Percentiles rank a stretch among this genome's conserved stretches.
Conservation (phyloP, 306 rosid species). For the Boehmeria nivea region DNA sequence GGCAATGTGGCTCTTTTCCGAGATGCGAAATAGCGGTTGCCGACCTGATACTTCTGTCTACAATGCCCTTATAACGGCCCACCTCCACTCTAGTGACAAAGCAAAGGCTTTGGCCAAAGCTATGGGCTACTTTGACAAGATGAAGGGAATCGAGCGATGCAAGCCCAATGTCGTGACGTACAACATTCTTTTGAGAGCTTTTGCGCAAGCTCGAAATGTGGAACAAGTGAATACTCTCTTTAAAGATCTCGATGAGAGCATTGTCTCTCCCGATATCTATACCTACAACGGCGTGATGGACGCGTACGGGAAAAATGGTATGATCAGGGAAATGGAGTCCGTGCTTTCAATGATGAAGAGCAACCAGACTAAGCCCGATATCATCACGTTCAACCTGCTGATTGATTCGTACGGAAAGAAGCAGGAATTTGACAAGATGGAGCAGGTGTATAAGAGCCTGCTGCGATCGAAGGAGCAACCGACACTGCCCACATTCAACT, state of each 20-base stretch:
- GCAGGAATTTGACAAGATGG: constrained; percentile 90
- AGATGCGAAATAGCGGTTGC: constrained; percentile 89
- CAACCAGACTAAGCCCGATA: constrained; percentile 67
- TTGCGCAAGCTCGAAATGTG: constrained; percentile 65
- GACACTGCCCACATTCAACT: constrained; percentile 79
- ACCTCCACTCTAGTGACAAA: constrained; percentile 72
- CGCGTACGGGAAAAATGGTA: constrained; percentile 82
- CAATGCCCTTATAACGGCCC: constrained; percentile 83
- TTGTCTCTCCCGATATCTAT: constrained; percentile 64
- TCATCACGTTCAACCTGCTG: constrained; percentile 72
- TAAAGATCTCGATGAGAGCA: constrained; percentile 80
- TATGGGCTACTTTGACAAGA: constrained; percentile 71
- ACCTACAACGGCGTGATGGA: constrained; percentile 94
- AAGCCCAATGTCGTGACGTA: constrained; percentile 82
- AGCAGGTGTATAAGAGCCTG: constrained; percentile 86
- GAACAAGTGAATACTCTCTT: constrained; percentile 61
- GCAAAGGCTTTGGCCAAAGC: constrained; percentile 76
- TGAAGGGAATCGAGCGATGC: constrained; percentile 85
- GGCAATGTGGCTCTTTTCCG: constrained; percentile 97
- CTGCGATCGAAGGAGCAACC: constrained; percentile 72
- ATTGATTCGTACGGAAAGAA: constrained; percentile 91
- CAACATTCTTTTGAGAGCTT: constrained; percentile 83
- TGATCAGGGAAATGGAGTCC: constrained; percentile 82
- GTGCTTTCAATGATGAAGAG: constrained; percentile 76
- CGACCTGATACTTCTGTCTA: constrained; percentile 87